Percentiles rank a stretch among this genome's conserved stretches.
These are phyloP conservation scores for Aspergillus saccharolyticus DNA, from an alignment of 495 filamentous ascomycete species.

Conservation along the genomic window DNA sequence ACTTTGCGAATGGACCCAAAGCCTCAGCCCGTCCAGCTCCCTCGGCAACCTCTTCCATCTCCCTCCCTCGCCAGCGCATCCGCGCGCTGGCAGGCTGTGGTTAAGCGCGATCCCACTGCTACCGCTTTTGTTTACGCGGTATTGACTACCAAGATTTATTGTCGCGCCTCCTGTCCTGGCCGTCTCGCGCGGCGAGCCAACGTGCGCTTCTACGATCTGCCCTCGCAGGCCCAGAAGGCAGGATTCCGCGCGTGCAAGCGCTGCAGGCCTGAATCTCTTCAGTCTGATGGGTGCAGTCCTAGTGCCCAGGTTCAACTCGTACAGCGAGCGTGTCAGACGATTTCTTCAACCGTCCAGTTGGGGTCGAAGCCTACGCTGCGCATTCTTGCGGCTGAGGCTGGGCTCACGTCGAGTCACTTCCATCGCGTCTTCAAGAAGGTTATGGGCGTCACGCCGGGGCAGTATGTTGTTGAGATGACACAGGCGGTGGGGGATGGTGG, in stretches of 20 bases:
- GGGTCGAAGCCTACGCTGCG: conserved; percentile 40
- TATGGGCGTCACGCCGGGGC: conserved; percentile 56
- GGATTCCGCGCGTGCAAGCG: conserved; percentile 62
- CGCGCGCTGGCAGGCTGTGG: conserved; percentile 54
- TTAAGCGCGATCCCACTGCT: conserved; percentile 45
- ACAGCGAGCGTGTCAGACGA: conserved; percentile 38
- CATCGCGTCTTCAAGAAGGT: conserved; percentile 58
- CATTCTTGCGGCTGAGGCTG: conserved; percentile 48
- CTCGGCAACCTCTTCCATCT: conserved; percentile 21
- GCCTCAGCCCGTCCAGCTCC: conserved; percentile 18
- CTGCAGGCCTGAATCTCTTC: conserved; percentile 48
- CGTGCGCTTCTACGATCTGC: conserved; percentile 52
- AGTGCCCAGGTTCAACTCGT: conserved; percentile 43
- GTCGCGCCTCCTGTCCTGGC: conserved; percentile 55
- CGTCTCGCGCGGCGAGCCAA: conserved; percentile 59
- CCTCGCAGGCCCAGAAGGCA: conserved; percentile 49
- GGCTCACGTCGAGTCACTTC: conserved; percentile 57
- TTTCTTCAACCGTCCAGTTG: conserved; percentile 22
- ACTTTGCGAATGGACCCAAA: conserved; percentile 3
- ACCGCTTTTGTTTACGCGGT: conserved; percentile 59
- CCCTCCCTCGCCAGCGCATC: conserved; percentile 21
- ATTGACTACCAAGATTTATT: conserved; percentile 59
- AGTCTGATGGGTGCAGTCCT: conserved; percentile 19
- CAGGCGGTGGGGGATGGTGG: not conserved
- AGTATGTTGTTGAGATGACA: conserved; percentile 34